Evolutionary conservation across 139 green algal species (phyloP), one percentile per base, ranked within the genome.

Genomic region (Limnomonas spitsbergensis): DNA sequence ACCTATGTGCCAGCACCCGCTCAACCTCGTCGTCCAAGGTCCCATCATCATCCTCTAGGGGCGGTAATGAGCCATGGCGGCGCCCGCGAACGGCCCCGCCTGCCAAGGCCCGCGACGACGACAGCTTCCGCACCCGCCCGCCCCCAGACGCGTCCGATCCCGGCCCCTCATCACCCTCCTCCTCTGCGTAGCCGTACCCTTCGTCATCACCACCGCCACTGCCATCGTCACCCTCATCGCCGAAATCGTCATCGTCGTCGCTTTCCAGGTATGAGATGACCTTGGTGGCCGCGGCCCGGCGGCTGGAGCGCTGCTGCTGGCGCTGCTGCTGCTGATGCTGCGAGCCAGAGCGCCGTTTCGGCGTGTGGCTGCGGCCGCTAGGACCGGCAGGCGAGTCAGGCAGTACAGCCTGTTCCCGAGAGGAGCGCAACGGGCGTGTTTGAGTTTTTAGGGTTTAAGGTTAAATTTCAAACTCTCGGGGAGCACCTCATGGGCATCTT

Each of bases 11-110:
- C 36, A 93, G 73, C 35, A 95, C 86, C 9, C 84, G 71, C 40
- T 95, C 91, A 9, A 95, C 84, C 77, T 94, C 90, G 37, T 93
- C 88, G 27, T 91, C 86, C 37, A 88, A 52, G 36, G 86, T 83
- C 14, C n/a, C n/a, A n/a, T 75, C 80, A 1, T 76, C 75, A 24
- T 88, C 86, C 27, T 89, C 80, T 53, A 90, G 85, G 27, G 83
- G 80, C 39, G 88, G 75, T n/a, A 88, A 53, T 20, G 81, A 72
- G 67, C 88, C 86, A 52, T 81, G n/a, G 53, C 2, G 53, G 2
- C 52, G 7, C 14, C 34, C 69, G 27, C 37, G 31, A 2, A 42
- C 53, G 4, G 35, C 69, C 32, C 47, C n/a, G n/a, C n/a, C n/a
- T n/a, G n/a, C n/a, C n/a, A n/a, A n/a, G n/a, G n/a, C n/a, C n/a